Evolutionary conservation across 805 yeast genomes (phyloP).

Genomic region (Candida corydali): DNA sequence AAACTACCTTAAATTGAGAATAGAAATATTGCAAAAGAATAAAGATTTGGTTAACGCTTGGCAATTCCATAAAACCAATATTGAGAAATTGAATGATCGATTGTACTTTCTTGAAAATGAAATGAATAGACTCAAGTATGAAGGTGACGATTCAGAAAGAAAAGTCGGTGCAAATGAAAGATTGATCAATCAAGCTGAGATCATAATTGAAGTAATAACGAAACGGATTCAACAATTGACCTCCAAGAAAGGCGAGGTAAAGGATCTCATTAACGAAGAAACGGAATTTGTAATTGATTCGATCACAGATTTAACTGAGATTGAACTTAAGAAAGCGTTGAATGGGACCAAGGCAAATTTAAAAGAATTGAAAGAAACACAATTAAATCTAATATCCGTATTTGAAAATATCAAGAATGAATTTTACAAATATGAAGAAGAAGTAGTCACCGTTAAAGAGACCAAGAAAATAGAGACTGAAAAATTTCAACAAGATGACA

Average conservation of each 20-base stretch:
- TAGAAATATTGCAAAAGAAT: constrained; percentile 18
- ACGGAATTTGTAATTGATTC: constrained; percentile 12
- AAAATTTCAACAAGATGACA: constrained; percentile 15
- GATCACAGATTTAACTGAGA: constrained; percentile 1
- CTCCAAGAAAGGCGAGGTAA: constrained; percentile 2
- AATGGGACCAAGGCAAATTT: neutral
- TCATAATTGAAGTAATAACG: neutral
- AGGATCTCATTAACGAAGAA: constrained; percentile 16
- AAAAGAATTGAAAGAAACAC: neutral
- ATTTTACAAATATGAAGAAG: constrained; percentile 11
- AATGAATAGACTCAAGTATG: constrained; percentile 15
- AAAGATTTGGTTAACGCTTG: constrained; percentile 16
- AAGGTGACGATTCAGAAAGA: constrained; percentile 7
- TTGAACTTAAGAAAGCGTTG: constrained; percentile 10
- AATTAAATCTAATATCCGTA: constrained; percentile 10
- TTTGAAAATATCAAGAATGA: constrained; percentile 12
- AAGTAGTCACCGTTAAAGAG: constrained; percentile 11
- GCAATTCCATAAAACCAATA: constrained; percentile 13
- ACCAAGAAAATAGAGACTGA: constrained; percentile 10
- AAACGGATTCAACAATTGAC: constrained; percentile 6
- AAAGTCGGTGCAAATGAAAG: neutral
- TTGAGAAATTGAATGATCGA: constrained; percentile 14
- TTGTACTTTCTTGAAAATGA: constrained; percentile 15
- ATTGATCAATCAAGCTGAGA: constrained; percentile 3
- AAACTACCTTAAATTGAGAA: constrained; percentile 51